Evolutionary conservation across 225 moss, liverwort and hornwort species (phyloP).

Genomic region (Pleurozium schreberi): DNA sequence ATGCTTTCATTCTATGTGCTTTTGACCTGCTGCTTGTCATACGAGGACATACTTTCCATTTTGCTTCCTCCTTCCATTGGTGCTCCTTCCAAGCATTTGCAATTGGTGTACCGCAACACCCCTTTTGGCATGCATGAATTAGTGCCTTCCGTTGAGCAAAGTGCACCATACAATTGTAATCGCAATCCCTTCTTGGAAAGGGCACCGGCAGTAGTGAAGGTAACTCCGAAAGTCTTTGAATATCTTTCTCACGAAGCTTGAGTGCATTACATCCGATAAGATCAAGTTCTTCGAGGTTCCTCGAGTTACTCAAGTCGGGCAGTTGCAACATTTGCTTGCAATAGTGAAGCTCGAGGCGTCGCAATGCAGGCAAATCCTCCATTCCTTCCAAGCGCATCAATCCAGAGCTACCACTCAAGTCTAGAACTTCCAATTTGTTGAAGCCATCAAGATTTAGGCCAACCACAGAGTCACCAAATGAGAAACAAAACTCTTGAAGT

Average conservation of each 20-base stretch:
- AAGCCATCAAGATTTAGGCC: not conserved
- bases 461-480: not conserved
- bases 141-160: not conserved
- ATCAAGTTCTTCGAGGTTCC: not conserved
- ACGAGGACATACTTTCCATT: not conserved
- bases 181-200: too few species aligned
- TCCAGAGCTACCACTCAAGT: not conserved
- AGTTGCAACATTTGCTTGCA: not conserved
- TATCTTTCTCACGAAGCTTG: not conserved
- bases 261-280: not conserved
- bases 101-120: accelerated
- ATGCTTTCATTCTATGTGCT: not conserved
- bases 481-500: not conserved
- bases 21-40: too few species aligned
- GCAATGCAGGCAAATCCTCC: not conserved
- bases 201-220: not conserved
- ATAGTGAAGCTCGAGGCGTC: accelerated
- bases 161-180: not conserved
- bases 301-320: not conserved
- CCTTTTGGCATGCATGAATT: not conserved
- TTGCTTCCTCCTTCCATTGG: not conserved
- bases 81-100: not conserved
- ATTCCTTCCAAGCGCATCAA: not conserved
- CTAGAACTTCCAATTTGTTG: not conserved
- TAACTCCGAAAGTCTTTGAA: not conserved